phyloP scores from a whole-genome alignment of 169 alveolate genomes.

The Plasmodium coatneyi region DNA sequence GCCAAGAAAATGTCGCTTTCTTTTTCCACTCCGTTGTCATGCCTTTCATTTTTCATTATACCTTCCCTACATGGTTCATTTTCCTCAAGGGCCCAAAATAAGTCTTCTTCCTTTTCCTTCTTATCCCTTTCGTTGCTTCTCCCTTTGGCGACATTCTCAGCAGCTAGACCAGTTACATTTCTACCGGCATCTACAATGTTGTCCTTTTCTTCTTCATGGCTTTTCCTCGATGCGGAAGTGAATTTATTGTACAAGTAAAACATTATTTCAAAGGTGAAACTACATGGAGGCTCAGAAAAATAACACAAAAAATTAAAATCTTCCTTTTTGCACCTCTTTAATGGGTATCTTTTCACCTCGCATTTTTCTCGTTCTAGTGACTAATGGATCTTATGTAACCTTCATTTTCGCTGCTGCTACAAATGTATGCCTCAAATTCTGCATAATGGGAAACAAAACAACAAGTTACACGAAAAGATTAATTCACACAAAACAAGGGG shows the following conservation, averaged over 20 bases:
- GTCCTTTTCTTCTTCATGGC: neutral
- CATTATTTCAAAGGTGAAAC: neutral
- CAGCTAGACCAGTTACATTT: neutral
- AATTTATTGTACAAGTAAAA: slow-evolving; percentile 44
- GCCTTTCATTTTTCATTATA: neutral
- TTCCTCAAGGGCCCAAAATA: slow-evolving; percentile 28
- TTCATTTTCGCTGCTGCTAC: neutral
- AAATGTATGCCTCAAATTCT: neutral
- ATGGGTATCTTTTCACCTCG: neutral
- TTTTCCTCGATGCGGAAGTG: slow-evolving; percentile 1
- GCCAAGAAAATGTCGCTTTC: neutral
- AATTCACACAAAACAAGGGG: neutral
- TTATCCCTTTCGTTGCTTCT: neutral
- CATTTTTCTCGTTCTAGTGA: neutral
- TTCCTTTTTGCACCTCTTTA: slow-evolving; percentile 5
- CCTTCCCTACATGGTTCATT: neutral
- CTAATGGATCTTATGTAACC: slow-evolving; percentile 3
- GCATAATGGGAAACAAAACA: neutral
- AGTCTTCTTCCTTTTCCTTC: slow-evolving; percentile 34
- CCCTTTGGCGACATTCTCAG: neutral
- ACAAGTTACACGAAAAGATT: neutral
- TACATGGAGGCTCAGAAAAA: neutral
- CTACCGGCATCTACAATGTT: neutral
- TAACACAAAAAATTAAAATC: neutral
- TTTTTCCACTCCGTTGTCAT: neutral